Evolutionary conservation across 768 basidiomycete genomes (phyloP), one percentile per base, ranked within the genome.

Genomic region (Mrakia frigida): DNA sequence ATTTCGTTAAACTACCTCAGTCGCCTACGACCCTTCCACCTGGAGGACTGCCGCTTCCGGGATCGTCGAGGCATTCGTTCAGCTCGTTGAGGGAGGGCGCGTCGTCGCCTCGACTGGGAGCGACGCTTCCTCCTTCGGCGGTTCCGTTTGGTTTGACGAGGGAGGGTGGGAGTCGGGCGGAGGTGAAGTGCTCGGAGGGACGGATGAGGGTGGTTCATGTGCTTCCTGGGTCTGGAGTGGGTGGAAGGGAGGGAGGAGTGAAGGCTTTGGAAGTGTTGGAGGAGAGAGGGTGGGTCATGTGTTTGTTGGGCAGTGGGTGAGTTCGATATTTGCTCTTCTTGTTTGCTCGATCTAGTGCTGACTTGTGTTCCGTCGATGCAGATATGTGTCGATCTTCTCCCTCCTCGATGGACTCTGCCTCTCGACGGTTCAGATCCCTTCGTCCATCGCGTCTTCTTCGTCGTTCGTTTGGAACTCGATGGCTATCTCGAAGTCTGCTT

Each of bases 231-330:
- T 16, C n/a, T 21, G 65, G 39, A 25, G 23, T 72, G 1, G 70
- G 70, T 10, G 52, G 31, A 53, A 6, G 25, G 53, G 31, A n/a
- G 18, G 37, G 71, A 2, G 59, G 52, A 0, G 71, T 72, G 46
- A 23, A 41, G 18, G 52, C 53, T 35, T n/a, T 72, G 21, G 28
- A 56, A 23, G 71, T 72, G 21, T 35, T 53, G 18, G 59, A 72
- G 52, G 53, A 72, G 35, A 50, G 71, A 23, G 71, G 71, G 18
- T 72, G 71, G 71, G 33, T 72, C 2, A 39, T 72, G 1, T 72
- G 52, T 72, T 11, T 72, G 52, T 52, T 56, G 21, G 52, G 23
- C 16, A 60, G 71, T 33, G 71, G 71, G 71, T 72, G 52, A 53
- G 71, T 35, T 39, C 1, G 25, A 16, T 43, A 2, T 31, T 10